phyloP scores from a whole-genome alignment of 2,329 filamentous ascomycete genomes.

The Xenoacremonium recifei region DNA sequence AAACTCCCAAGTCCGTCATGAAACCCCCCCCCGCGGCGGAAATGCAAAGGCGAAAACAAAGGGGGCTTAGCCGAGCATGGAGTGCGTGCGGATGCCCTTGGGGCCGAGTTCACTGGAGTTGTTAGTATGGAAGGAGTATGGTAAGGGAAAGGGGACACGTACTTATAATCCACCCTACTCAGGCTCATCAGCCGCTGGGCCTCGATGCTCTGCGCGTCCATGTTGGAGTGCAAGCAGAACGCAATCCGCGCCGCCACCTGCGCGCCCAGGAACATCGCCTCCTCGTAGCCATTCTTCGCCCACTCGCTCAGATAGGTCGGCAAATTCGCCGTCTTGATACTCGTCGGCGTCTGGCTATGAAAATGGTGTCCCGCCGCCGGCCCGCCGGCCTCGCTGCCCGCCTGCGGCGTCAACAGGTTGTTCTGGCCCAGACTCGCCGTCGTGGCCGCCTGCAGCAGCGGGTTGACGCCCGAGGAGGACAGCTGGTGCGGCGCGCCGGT shows the following conservation, averaged over 20 bases:
- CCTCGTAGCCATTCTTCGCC: constrained; percentile 78
- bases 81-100: constrained; percentile 53
- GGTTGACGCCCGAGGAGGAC: constrained; percentile 69
- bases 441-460: constrained; percentile 87
- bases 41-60: too few relatives aligned
- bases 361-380: constrained; percentile 47
- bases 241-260: constrained; percentile 73
- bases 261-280: constrained; percentile 81
- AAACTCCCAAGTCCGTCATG: too few relatives aligned
- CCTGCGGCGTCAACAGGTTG: constrained; percentile 36
- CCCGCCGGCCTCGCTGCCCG: constrained; percentile 39
- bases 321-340: constrained; percentile 73
- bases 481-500: constrained; percentile 56
- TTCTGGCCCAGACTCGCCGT: constrained; percentile 57
- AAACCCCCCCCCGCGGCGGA: too few relatives aligned
- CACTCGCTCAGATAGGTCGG: constrained; percentile 89
- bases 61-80: constrained; percentile 45
- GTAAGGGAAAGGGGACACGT: constrained; percentile 27
- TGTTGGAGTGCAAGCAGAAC: constrained; percentile 56
- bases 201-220: constrained; percentile 52
- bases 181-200: constrained; percentile 56
- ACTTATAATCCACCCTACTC: constrained; percentile 61
- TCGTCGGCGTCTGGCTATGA: constrained; percentile 73
- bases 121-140: constrained; percentile 10
- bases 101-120: constrained; percentile 50